Conservation (phyloP, 345 rosid species). For the Hirschfeldia incana region DNA sequence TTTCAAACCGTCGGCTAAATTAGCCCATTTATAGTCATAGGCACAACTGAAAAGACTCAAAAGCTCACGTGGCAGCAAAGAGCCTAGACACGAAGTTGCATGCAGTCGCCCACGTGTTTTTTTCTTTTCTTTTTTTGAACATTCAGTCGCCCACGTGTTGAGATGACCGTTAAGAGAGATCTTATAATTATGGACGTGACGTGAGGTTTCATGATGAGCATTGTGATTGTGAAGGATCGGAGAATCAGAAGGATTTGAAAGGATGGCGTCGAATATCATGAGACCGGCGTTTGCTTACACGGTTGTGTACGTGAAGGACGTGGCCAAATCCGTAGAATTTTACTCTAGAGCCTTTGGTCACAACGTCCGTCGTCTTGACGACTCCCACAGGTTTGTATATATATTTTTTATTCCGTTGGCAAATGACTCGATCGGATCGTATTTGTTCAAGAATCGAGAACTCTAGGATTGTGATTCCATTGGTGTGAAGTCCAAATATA, state of each 20-base stretch:
- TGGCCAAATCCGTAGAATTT: conserved; percentile 67
- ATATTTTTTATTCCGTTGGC: not conserved
- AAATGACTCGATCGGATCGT: not conserved
- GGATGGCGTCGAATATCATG: conserved; percentile 45
- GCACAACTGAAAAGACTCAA: not conserved
- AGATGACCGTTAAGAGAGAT: conserved; percentile 32
- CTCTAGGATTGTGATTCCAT: not conserved
- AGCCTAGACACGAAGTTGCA: not conserved
- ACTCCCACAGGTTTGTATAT: conserved; percentile 56
- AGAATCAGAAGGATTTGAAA: not conserved
- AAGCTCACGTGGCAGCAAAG: conserved; percentile 23
- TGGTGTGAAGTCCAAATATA: not conserved
- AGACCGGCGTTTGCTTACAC: conserved; percentile 64
- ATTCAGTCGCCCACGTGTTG: conserved; percentile 33
- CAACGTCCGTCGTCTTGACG: conserved; percentile 68
- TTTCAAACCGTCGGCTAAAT: not conserved
- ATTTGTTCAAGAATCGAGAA: not conserved
- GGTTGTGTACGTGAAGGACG: conserved; percentile 67
- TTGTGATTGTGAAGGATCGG: not conserved
- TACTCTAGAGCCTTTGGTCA: conserved; percentile 75
- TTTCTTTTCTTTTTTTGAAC: no score
- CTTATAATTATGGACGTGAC: conserved; percentile 1
- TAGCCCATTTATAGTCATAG: not conserved
- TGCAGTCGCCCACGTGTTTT: no score
- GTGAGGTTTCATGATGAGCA: not conserved